phyloP scores from a whole-genome alignment of 805 yeast species.

The Suhomyces xylopsoci region DNA sequence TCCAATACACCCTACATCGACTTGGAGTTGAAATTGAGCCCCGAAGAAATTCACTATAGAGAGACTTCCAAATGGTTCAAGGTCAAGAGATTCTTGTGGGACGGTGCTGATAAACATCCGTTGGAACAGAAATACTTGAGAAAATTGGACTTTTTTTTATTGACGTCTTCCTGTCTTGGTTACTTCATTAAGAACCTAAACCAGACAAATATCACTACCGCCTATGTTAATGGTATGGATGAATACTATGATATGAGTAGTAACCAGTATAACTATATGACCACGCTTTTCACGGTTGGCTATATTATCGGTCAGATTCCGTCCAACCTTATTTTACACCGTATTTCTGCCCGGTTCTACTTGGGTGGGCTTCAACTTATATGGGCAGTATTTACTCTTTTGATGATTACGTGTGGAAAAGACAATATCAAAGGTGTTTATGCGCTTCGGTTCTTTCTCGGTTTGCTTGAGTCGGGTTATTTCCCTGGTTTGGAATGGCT shows the following conservation, averaged over 20 bases:
- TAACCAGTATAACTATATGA: slow-evolving; percentile 44
- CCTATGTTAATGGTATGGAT: slow-evolving; percentile 49
- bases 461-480: slow-evolving; percentile 47
- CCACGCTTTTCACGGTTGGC: slow-evolving; percentile 50
- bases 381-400: slow-evolving; percentile 44
- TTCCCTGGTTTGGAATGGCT: slow-evolving; percentile 49
- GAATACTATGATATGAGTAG: slow-evolving; percentile 40
- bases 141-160: slow-evolving; percentile 33
- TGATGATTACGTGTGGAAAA: slow-evolving; percentile 29
- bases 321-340: slow-evolving; percentile 41
- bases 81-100: slow-evolving; percentile 32
- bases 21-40: slow-evolving; percentile 15
- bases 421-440: slow-evolving; percentile 24
- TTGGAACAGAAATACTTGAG: slow-evolving; percentile 30
- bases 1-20: slow-evolving; percentile 20
- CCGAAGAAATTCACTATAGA: slow-evolving; percentile 19
- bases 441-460: slow-evolving; percentile 37
- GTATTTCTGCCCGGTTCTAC: slow-evolving; percentile 41
- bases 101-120: slow-evolving; percentile 37
- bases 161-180: slow-evolving; percentile 46
- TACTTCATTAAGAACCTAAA: slow-evolving; percentile 46
- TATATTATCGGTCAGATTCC: slow-evolving; percentile 53
- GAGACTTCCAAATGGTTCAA: slow-evolving; percentile 19
- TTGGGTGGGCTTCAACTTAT: slow-evolving; percentile 42
- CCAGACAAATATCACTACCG: slow-evolving; percentile 42